These are phyloP conservation scores for Thielaviopsis populi DNA, from an alignment of 2,329 filamentous ascomycete genomes.

Conservation along the genomic window DNA sequence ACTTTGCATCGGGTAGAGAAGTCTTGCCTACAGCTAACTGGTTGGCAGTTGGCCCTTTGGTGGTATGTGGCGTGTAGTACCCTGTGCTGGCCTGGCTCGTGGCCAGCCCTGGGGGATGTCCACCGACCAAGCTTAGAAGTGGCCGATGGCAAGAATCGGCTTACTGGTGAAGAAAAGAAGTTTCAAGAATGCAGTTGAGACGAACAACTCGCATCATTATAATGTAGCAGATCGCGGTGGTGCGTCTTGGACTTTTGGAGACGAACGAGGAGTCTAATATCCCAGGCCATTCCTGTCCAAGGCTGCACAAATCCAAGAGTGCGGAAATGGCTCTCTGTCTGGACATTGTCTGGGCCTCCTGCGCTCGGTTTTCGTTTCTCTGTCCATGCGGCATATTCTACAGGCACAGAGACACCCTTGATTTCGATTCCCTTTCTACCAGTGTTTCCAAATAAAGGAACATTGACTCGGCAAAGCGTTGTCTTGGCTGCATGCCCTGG, in stretches of 20 bases:
- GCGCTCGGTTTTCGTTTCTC: neutral
- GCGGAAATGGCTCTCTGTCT: neutral
- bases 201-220: neutral
- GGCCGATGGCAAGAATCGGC: neutral
- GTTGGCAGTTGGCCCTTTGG: neutral
- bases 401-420: neutral
- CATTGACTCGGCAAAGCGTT: neutral
- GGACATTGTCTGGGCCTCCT: neutral
- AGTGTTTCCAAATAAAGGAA: neutral
- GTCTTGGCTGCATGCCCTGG: neutral
- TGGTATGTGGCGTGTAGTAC: neutral
- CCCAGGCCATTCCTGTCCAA: neutral
- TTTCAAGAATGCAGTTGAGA: neutral
- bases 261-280: neutral
- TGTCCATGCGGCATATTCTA: slow-evolving; percentile 1
- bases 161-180: neutral
- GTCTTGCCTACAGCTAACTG: neutral
- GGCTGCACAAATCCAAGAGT: neutral
- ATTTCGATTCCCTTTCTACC: neutral
- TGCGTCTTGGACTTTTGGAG: neutral
- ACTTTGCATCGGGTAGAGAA: neutral
- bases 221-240: neutral
- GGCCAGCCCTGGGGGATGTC: neutral
- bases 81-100: neutral
- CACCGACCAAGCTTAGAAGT: neutral